Base-by-base conservation (phyloP, 2,329 filamentous ascomycete species). In the Calonectria naviculata region DNA sequence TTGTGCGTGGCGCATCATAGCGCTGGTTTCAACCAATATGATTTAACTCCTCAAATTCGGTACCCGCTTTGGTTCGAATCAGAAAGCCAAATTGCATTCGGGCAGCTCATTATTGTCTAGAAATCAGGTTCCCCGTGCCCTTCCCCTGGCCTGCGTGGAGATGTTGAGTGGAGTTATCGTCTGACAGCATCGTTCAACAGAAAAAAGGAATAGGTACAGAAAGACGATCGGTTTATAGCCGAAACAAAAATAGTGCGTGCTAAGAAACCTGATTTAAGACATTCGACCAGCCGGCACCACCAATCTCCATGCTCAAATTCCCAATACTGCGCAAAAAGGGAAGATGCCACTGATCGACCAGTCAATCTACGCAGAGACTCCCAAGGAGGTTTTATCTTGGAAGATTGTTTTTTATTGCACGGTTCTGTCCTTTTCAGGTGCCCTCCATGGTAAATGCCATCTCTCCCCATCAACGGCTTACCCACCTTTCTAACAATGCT, bases 361-460 rank as follows among this genome's bases (percentile, higher is more conserved):
- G 47, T 44, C 41, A 21, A 36, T 66, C 12, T 61, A 60, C 24
- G 47, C 42, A 52, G 64, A 70, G 67, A 70, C 67, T 62, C 67
- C 67, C 9, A 65, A 61, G 62, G 42, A 66, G 15, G 54, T 65
- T 42, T 52, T 66, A 31, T 70, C 67, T 38, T 70, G 56, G 44
- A 70, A 65, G 26, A 70, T 70, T 31, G 10, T 66, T 31, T 66
- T 66, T n/a, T 70, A 70, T 38, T 70, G 54, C 36, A 34, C 47
- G 7, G 46, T 70, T 38, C 54, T 70, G 5, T 70, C 67, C 24
- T 70, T 70, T 29, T 70, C 61, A 12, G 67, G 67, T 31, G 67
- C 67, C 31, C 63, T 68, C 28, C 67, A 68, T 65, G 67, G 67
- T 68, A 28, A 41, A 29, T 26, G 15, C 4, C 54, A 8, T 36